These are phyloP conservation scores for Lepidium sativum DNA, from an alignment of 345 rosid species.

Conservation along the genomic window DNA sequence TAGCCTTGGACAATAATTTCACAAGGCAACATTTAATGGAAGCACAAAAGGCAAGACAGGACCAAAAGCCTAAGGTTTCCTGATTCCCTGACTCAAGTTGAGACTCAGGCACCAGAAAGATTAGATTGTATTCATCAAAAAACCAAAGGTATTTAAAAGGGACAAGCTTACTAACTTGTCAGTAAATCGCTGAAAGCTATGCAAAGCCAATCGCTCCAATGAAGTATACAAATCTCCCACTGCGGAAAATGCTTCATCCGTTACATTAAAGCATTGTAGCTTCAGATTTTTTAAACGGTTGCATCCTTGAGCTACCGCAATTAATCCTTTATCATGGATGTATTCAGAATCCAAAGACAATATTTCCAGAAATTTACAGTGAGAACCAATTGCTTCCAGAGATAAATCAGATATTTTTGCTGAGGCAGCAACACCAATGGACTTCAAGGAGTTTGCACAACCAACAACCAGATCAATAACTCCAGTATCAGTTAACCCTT, in stretches of 20 bases:
- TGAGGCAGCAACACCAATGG: constrained; percentile 81
- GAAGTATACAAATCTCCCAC: constrained; percentile 56
- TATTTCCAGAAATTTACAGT: constrained; percentile 56
- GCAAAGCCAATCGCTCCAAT: constrained; percentile 65
- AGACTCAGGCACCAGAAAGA: neutral
- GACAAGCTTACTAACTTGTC: constrained; percentile 49
- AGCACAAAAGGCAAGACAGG: neutral
- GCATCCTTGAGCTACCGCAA: constrained; percentile 74
- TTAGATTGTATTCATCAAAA: neutral
- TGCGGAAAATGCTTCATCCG: constrained; percentile 60
- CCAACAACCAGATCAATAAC: constrained; percentile 54
- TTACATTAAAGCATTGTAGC: constrained; percentile 66
- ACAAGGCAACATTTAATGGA: neutral
- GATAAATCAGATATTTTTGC: constrained; percentile 66
- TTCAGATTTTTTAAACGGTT: constrained; percentile 54
- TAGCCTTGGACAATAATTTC: neutral
- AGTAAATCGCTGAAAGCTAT: constrained; percentile 69
- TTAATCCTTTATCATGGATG: constrained; percentile 59
- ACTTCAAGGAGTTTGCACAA: constrained; percentile 60
- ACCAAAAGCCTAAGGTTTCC: neutral
- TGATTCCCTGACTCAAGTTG: neutral
- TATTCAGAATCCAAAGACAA: constrained; percentile 76
- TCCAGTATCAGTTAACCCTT: constrained; percentile 74
- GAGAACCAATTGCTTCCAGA: constrained; percentile 61
- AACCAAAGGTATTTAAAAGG: neutral